Evolutionary conservation across 2,329 filamentous ascomycete genomes (phyloP).

Genomic region (Xylariaceae sp.): DNA sequence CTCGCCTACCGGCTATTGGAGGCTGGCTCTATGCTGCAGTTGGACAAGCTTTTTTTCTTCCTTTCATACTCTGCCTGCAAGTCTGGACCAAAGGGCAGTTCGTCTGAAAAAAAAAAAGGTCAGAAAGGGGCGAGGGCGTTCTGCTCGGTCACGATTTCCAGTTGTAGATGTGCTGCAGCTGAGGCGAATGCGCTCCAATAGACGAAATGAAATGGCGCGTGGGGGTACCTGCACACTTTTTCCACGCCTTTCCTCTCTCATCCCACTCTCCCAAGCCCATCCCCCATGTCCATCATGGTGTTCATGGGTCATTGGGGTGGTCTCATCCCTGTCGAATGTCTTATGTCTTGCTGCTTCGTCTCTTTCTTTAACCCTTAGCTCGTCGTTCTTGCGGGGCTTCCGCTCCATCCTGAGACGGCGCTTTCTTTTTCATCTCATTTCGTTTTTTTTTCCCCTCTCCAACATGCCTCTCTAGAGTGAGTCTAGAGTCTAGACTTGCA

Average conservation of each 20-base stretch:
- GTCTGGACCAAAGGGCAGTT: neutral
- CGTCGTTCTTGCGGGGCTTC: neutral
- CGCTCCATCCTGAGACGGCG: neutral
- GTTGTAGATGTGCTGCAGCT: conserved; percentile 14
- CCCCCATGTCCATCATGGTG: too few species aligned
- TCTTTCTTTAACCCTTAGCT: too few species aligned
- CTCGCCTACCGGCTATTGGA: conserved; percentile 15
- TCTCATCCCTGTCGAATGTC: too few species aligned
- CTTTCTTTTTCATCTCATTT: neutral
- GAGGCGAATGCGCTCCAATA: conserved; percentile 13
- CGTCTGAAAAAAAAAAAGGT: neutral
- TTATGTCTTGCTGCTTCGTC: too few species aligned
- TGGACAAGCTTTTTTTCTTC: too few species aligned
- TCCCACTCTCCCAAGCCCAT: too few species aligned
- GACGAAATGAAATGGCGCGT: conserved; percentile 17
- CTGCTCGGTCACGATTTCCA: conserved; percentile 17
- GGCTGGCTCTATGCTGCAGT: neutral
- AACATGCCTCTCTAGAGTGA: neutral
- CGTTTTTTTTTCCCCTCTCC: neutral
- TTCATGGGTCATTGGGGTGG: too few species aligned
- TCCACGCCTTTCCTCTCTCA: conserved; percentile 1
- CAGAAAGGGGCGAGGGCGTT: conserved; percentile 13
- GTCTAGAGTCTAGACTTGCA: too few species aligned
- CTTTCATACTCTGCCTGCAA: too few species aligned
- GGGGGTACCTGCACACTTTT: conserved; percentile 12